phyloP scores from a whole-genome alignment of 176 grass and related monocot genomes.

The Dendrocalamus sinicus region DNA sequence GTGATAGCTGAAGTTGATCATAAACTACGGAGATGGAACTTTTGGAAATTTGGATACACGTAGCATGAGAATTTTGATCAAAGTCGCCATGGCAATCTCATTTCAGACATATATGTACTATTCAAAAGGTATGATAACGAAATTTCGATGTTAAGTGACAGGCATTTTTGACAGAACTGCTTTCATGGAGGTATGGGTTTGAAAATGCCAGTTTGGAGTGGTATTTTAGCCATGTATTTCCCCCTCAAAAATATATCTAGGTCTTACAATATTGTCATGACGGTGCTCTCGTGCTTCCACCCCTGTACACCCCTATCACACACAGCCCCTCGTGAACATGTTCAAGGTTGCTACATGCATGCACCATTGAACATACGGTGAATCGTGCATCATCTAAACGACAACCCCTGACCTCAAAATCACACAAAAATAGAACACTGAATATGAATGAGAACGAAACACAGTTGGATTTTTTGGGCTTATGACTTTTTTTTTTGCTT shows the following conservation, averaged over 20 bases:
- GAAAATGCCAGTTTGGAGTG: not conserved
- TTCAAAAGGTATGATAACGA: not conserved
- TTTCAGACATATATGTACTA: not conserved
- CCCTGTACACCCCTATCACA: not conserved
- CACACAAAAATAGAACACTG: not conserved
- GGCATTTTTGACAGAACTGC: not conserved
- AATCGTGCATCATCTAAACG: not conserved
- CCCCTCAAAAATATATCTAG: not conserved
- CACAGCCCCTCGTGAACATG: constrained; percentile 46
- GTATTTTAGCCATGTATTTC: not conserved
- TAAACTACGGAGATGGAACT: not conserved
- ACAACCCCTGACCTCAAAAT: not conserved
- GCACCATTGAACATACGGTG: not conserved
- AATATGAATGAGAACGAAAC: not conserved
- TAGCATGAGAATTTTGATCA: not conserved
- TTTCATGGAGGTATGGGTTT: not conserved
- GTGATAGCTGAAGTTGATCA: not conserved
- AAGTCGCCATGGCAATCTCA: not conserved
- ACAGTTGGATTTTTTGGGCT: too few relatives aligned
- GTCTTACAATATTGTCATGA: constrained; percentile 21
- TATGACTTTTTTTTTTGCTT: too few relatives aligned
- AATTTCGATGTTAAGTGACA: not conserved
- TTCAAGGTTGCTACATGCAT: not conserved
- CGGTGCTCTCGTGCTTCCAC: constrained; percentile 34
- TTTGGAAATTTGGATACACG: not conserved